Evolutionary conservation across 139 green algal species (phyloP), one percentile per base, ranked within the genome.

Genomic region (Haematococcus sp.): DNA sequence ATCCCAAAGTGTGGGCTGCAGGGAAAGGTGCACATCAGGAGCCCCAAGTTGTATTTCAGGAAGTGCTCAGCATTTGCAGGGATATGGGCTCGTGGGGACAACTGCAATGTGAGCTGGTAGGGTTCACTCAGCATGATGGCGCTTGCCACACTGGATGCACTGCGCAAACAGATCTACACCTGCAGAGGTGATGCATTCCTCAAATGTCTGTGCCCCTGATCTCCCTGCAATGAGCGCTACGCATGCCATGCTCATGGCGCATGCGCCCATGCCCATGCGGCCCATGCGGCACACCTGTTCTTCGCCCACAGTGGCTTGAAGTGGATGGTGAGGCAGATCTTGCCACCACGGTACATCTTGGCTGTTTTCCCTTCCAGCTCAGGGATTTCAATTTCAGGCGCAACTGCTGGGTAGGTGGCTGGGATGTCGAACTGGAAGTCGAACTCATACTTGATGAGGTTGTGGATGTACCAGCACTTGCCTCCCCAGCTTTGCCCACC

Each of bases 281-380:
- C n/a, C 28, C 31, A 59, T 35, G 34, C 34, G 13, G 30, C 32
- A 30, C 58, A 92, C 88, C 82, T 87, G 88, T 97, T 97, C 71
- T 94, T 95, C 4, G 89, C 87, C 93, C 94, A 97, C 4, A 97
- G 80, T 28, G 95, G 95, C 78, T 97, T 98, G 89, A 99, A 99
- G 80, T 99, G 95, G 9, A 98, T 94, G 27, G 95, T 98, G 46
- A 98, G 80, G 84, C 95, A 97, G 71, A 98, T 97, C 65, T 97
- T 96, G 16, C 95, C 95, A 28, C 95, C 95, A 5, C 94, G 76
- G 83, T 98, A 99, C 95, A 98, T 98, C 86, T 98, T 97, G 55
- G 91, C 88, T 2, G 92, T 97, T 78, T 98, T 98, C 69, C 95
- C 95, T 34, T 98, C 93, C 46, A 99, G 88, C 80, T 97, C 92